Percentiles rank a stretch among this genome's conserved stretches.
phyloP scores from a whole-genome alignment of 352 stramenopile genomes.

The Phytopythium boreale region DNA sequence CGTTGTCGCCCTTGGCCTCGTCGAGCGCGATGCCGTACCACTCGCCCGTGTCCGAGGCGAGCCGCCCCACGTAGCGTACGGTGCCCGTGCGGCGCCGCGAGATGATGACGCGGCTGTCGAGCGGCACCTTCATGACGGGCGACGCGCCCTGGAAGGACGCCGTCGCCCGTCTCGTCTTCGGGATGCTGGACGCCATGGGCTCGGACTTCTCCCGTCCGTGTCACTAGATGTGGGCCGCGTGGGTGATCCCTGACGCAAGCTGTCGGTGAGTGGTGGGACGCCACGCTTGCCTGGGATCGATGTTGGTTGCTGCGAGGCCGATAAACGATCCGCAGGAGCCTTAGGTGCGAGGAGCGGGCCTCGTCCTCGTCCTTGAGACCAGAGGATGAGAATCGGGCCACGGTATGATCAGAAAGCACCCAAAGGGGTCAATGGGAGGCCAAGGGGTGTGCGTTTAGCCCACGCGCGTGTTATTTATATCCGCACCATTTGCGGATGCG shows the following conservation, averaged over 20 bases:
- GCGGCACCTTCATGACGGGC: conserved; percentile 37
- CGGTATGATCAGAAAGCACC: too few relatives aligned
- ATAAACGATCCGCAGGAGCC: too few relatives aligned
- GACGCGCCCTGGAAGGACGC: conserved; percentile 22
- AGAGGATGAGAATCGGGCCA: not conserved
- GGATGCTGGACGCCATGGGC: conserved; percentile 30
- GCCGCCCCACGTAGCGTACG: conserved; percentile 61
- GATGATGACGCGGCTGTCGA: conserved; percentile 56
- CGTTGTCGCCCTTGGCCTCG: conserved; percentile 55
- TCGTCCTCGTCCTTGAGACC: not conserved
- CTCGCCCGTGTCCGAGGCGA: conserved; percentile 50
- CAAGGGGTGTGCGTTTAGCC: too few relatives aligned
- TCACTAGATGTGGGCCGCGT: not conserved
- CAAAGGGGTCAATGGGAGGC: too few relatives aligned
- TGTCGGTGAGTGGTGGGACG: too few relatives aligned
- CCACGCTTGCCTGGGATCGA: too few relatives aligned
- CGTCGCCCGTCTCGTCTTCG: conserved; percentile 15
- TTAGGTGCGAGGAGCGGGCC: not conserved
- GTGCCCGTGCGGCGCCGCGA: conserved; percentile 47
- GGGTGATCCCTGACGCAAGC: too few relatives aligned
- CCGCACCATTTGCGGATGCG: not conserved
- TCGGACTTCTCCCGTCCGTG: not conserved
- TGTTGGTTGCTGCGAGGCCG: not conserved
- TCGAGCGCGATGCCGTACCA: conserved; percentile 70
- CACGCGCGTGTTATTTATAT: not conserved